A percentile compares a stretch with the other conserved stretches of the same genome.
Conservation (phyloP, 495 filamentous ascomycete species). For the Pseudomonodictys pantanalensis region DNA sequence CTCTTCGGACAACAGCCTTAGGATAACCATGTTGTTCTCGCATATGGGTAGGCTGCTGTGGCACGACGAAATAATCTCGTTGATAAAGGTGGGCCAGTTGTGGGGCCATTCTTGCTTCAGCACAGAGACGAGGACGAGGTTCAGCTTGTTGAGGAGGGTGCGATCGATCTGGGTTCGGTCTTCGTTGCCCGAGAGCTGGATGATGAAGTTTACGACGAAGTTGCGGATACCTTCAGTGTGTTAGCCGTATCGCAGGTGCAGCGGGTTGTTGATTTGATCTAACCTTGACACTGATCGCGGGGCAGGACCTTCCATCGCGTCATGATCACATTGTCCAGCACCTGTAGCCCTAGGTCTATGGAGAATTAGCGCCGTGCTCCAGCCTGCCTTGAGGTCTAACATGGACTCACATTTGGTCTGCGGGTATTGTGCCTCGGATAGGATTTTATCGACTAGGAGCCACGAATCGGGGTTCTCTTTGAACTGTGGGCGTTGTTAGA, state of each 20-base stretch:
- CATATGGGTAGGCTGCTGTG: conserved; percentile 92
- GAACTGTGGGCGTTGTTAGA: conserved; percentile 63
- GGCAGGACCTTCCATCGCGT: conserved; percentile 98
- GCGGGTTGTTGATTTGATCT: too few species aligned
- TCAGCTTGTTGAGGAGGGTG: conserved; percentile 93
- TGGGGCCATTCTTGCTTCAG: conserved; percentile 99
- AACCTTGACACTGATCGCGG: conserved; percentile 92
- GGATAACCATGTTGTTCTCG: conserved; percentile 99
- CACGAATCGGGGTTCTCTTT: conserved; percentile 98
- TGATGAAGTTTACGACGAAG: conserved; percentile 96
- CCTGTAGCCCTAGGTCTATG: conserved; percentile 86
- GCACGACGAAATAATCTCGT: conserved; percentile 96
- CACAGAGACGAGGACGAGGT: conserved; percentile 93
- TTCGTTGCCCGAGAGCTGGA: conserved; percentile 83
- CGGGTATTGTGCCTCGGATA: conserved; percentile 81
- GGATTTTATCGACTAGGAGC: conserved; percentile 93
- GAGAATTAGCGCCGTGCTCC: conserved; percentile 3
- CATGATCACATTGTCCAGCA: conserved; percentile 97
- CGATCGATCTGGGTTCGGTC: conserved; percentile 77
- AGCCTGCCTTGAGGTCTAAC: conserved; percentile 6
- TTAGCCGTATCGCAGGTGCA: neutral
- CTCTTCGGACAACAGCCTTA: conserved; percentile 92
- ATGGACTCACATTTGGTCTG: conserved; percentile 87
- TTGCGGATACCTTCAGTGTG: conserved; percentile 80
- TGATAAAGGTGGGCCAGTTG: conserved; percentile 99